Evolutionary conservation across 2,329 filamentous ascomycete species (phyloP), one percentile per base, ranked within the genome.

Genomic region (Aspergillus ibericus): DNA sequence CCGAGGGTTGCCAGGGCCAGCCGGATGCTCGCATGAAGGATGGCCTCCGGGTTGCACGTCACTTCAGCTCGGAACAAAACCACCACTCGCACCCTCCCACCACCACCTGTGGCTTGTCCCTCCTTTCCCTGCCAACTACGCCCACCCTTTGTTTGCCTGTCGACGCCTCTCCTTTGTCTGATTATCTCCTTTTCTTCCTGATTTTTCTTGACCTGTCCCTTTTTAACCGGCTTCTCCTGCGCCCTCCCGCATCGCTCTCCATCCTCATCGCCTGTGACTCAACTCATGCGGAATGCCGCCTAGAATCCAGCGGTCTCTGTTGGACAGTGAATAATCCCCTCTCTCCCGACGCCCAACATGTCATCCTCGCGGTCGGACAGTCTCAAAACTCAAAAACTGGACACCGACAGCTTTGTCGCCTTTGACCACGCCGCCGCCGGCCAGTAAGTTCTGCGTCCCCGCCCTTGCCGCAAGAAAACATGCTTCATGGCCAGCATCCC

Each of bases 361-460:
- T 63, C 73, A 15, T 66, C 71, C 2, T 70, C 72, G 25, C 71
- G 60, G 59, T 63, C 73, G 15, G 72, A 72, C 32, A 70, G 64
- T 61, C 62, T 63, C 34, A 77, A 74, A 53, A 67, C 68, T 27
- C 68, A 67, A 36, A 71, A 71, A 57, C 64, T 78, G 46, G 73
- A 76, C 55, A 70, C 67, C 55, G 71, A 75, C 56, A 75, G 72
- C 59, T 73, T 79, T 53, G 72, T 78, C 20, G 74, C 72, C n/a
- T 80, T 79, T 60, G 74, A 78, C 54, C 77, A 79, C 70, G 74
- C 72, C 63, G 75, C 78, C 59, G 72, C 79, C 70, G 73, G 81
- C 77, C 74, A 83, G 80, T 83, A 75, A 76, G 80, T 76, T 51
- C 34, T 40, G 29, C 36, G 46, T 15, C 38, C 20, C 44, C 42